Evolutionary conservation across 2,329 filamentous ascomycete species (phyloP), one percentile per base, ranked within the genome.

Genomic region (Mollisiaceae sp.): DNA sequence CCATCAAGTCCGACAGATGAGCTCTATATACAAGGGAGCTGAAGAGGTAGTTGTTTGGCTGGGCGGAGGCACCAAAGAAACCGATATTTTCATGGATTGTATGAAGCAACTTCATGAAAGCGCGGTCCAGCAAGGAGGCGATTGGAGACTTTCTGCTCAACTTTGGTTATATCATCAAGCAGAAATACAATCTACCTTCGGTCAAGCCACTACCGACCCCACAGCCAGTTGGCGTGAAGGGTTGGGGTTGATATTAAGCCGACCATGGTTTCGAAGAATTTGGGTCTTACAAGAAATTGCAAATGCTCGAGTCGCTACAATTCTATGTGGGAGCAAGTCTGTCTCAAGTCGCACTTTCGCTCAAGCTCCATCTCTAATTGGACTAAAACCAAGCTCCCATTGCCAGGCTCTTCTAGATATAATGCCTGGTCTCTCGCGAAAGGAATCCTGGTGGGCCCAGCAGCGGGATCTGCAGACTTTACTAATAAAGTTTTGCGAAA

Each of bases 1-100:
- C 15, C 55, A 64, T n/a, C 73, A 74, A 50, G 68, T 72, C 12
- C 65, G 63, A 12, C 64, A 68, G 22, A 75, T 72, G 72, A 60
- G 65, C 22, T 12, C 59, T 14, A 67, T 74, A n/a, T 75, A 70
- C 57, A 64, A 56, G n/a, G 35, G 63, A 36, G 66, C 66, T 59
- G 58, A 68, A 41, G 32, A 27, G 24, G 64, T 68, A 27, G 20
- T 68, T 41, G 59, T 68, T 18, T 68, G 66, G 61, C 24, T 68
- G 20, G 66, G 66, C n/a, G 9, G 36, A 36, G 55, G 24, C 50
- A 64, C 47, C 24, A 24, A 1, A n/a, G 41, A 11, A 15, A 45
- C 41, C 41, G 60, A 69, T 36, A n/a, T 52, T 41, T 18, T 59
- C 9, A 69, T 69, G 63, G n/a, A 63, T 65, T 24, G 20, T 52